Evolutionary conservation across 2,329 filamentous ascomycete species (phyloP).

Genomic region (Cordyceps cicadae): DNA sequence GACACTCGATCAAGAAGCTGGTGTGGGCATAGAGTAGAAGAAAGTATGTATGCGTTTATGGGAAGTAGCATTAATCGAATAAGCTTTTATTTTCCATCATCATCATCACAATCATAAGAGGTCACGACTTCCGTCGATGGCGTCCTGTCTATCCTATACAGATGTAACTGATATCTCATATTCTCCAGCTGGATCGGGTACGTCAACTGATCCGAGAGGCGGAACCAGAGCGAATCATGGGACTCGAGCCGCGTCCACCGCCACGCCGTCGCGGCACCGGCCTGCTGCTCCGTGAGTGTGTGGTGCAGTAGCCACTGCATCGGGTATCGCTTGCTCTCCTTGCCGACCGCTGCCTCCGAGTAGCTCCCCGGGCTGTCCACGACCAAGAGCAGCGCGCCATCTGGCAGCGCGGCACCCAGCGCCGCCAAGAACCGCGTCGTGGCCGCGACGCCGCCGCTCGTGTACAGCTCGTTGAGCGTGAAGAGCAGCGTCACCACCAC

Average conservation of each 20-base stretch:
- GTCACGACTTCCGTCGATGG: background rate
- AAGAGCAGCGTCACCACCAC: conserved; percentile 77
- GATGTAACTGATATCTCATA: conserved; percentile 88
- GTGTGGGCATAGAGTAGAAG: conserved; percentile 59
- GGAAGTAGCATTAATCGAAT: conserved; percentile 1
- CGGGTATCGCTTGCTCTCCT: conserved; percentile 61
- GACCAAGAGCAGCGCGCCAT: conserved; percentile 66
- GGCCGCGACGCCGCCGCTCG: conserved; percentile 58
- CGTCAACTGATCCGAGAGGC: conserved; percentile 55
- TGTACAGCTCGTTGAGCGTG: conserved; percentile 92
- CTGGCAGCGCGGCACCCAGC: conserved; percentile 50
- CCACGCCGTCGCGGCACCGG: conserved; percentile 23
- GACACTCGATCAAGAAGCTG: conserved; percentile 85
- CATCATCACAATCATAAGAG: background rate
- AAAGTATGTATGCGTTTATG: conserved; percentile 4
- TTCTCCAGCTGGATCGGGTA: conserved; percentile 88
- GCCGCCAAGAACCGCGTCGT: conserved; percentile 69
- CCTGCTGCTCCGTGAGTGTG: conserved; percentile 49
- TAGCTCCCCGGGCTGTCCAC: conserved; percentile 93
- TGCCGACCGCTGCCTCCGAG: conserved; percentile 67
- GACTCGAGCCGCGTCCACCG: conserved; percentile 68
- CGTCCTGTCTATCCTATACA: conserved; percentile 47
- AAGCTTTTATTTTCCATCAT: conserved; percentile 3
- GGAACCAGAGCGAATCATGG: conserved; percentile 79
- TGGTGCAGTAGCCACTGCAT: conserved; percentile 92